Conservation (phyloP, 257 asterid species). For the Plantago elongata region DNA sequence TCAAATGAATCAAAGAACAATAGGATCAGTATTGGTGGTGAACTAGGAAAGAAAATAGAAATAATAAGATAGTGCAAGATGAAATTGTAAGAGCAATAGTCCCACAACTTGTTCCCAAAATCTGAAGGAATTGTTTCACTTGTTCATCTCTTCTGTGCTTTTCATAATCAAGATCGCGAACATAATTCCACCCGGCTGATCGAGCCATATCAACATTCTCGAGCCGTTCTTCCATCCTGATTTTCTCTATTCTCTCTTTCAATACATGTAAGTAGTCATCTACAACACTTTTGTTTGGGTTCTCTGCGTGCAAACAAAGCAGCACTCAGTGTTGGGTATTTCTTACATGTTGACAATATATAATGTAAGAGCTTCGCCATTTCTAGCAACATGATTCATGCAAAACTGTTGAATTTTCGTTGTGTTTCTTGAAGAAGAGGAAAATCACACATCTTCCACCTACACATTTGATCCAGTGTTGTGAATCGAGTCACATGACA, state of each 20-base stretch:
- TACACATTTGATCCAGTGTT: too few species aligned
- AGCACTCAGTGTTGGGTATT: too few species aligned
- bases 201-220: conserved; percentile 28
- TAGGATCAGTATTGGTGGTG: conserved; percentile 27
- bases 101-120: conserved; percentile 24
- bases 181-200: conserved; percentile 15
- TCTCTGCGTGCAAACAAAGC: conserved; percentile 25
- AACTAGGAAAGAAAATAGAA: conserved; percentile 32
- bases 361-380: too few species aligned
- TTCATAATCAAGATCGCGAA: conserved; percentile 19
- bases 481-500: too few species aligned
- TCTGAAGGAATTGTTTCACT: conserved; percentile 19
- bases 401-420: too few species aligned
- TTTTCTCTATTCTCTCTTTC: conserved; percentile 40
- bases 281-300: conserved; percentile 27
- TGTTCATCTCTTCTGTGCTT: conserved; percentile 1
- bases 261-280: conserved; percentile 37
- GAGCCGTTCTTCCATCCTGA: conserved; percentile 37
- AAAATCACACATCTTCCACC: too few species aligned
- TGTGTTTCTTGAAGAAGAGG: too few species aligned
- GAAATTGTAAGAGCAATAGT: conserved; percentile 42
- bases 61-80: conserved; percentile 35
- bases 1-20: too few species aligned
- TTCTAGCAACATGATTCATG: too few species aligned
- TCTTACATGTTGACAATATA: too few species aligned